Conservation (phyloP, 2,329 filamentous ascomycete species). For the Penicillium sp. region DNA sequence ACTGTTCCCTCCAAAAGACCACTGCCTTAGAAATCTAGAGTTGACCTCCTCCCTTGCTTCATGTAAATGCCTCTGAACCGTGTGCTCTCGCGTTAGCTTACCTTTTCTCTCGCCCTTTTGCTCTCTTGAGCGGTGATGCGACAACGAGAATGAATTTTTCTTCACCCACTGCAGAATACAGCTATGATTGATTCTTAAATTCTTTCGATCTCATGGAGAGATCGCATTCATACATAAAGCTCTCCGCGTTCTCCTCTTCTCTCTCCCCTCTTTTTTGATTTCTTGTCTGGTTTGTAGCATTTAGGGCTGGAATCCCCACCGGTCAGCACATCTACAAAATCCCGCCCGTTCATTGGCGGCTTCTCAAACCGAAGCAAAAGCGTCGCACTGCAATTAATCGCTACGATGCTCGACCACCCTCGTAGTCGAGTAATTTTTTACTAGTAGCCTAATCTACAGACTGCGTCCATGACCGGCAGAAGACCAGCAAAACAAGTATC, state of each 20-base stretch:
- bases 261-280: neutral
- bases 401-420: slow-evolving; percentile 5
- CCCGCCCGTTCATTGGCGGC: slow-evolving; percentile 19
- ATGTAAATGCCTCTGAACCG: neutral
- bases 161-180: neutral
- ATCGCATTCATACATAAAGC: neutral
- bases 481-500: slow-evolving; percentile 10
- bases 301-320: slow-evolving; percentile 19
- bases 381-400: slow-evolving; percentile 13
- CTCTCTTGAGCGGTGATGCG: neutral
- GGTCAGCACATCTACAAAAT: slow-evolving; percentile 12
- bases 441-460: neutral
- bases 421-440: neutral
- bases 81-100: neutral
- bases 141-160: neutral
- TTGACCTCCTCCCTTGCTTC: slow-evolving; percentile 1
- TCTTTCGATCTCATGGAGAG: neutral
- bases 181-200: neutral
- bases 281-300: neutral
- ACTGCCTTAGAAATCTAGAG: neutral
- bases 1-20: neutral
- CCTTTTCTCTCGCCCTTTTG: neutral
- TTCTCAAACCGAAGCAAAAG: slow-evolving; percentile 19
- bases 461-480: slow-evolving; percentile 19
- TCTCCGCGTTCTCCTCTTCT: neutral